These are phyloP conservation scores for Pyrenophora tritici-repentis DNA, from an alignment of 2,329 filamentous ascomycete genomes.

Conservation along the genomic window DNA sequence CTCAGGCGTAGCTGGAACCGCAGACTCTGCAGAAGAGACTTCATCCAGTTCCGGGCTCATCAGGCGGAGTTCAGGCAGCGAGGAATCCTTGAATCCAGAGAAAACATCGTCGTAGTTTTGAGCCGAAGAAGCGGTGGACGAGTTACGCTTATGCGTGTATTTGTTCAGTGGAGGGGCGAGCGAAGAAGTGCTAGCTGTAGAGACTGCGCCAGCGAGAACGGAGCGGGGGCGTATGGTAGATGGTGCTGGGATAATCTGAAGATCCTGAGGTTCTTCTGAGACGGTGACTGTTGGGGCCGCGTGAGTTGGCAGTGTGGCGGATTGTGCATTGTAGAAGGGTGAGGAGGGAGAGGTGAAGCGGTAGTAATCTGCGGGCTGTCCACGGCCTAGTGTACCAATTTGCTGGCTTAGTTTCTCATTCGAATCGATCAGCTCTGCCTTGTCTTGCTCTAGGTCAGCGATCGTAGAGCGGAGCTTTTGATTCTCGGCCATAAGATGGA, in stretches of 20 bases:
- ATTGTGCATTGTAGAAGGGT: too few species aligned
- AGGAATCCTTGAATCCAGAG: background rate
- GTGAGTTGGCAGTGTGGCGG: too few species aligned
- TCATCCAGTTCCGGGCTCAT: background rate
- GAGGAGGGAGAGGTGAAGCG: background rate
- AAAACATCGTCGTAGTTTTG: slow-evolving; percentile 18
- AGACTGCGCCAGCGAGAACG: background rate
- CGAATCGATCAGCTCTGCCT: slow-evolving; percentile 2
- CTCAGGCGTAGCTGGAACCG: too few species aligned
- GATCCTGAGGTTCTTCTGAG: too few species aligned
- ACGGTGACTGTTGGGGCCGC: too few species aligned
- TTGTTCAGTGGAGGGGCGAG: background rate
- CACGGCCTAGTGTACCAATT: slow-evolving; percentile 3
- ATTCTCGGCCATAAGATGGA: slow-evolving; percentile 10
- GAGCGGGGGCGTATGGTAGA: background rate
- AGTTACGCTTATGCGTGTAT: too few species aligned
- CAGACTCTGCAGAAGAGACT: background rate
- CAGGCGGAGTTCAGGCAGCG: background rate
- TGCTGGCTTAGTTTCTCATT: slow-evolving; percentile 15
- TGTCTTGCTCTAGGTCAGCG: slow-evolving; percentile 3
- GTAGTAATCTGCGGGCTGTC: slow-evolving; percentile 2
- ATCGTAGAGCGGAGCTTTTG: slow-evolving; percentile 8
- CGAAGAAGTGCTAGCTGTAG: background rate
- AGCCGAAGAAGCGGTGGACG: background rate
- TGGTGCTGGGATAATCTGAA: background rate